These are phyloP conservation scores for Metschnikowia drakensbergensis DNA, from an alignment of 805 yeast genomes.

Conservation along the genomic window DNA sequence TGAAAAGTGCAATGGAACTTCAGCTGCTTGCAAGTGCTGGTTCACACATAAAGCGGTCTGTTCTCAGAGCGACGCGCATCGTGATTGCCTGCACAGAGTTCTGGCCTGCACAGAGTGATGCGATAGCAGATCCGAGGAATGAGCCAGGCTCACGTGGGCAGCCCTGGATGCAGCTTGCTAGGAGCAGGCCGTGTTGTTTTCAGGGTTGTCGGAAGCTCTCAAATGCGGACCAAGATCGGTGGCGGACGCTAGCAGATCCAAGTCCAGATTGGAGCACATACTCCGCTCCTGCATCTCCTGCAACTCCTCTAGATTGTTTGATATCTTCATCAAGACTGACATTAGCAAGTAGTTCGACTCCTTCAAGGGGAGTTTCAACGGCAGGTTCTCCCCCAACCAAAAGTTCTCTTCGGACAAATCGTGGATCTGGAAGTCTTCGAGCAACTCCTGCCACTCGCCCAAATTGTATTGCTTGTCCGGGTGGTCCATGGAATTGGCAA, in stretches of 20 bases:
- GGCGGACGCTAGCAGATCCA: neutral
- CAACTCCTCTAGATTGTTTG: slow-evolving; percentile 17
- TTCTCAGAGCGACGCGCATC: neutral
- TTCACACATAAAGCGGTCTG: neutral
- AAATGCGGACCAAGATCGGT: neutral
- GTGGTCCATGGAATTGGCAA: slow-evolving; percentile 29
- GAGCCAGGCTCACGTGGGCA: too few relatives aligned
- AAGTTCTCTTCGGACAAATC: slow-evolving; percentile 25
- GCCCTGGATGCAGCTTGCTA: too few relatives aligned
- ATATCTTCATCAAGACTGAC: slow-evolving; percentile 27
- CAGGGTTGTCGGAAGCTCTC: too few relatives aligned
- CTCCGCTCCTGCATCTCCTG: slow-evolving; percentile 3
- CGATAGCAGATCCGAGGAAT: neutral
- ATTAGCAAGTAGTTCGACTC: slow-evolving; percentile 62
- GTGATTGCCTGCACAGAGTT: neutral
- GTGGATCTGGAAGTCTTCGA: slow-evolving; percentile 26
- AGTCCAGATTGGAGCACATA: neutral
- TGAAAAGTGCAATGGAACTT: too few relatives aligned
- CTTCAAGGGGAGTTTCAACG: slow-evolving; percentile 62
- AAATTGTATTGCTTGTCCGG: slow-evolving; percentile 44
- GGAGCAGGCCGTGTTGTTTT: too few relatives aligned
- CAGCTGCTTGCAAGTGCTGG: too few relatives aligned
- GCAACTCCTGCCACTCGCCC: slow-evolving; percentile 49
- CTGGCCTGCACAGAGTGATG: slow-evolving; percentile 1
- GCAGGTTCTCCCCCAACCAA: slow-evolving; percentile 68